phyloP scores from a whole-genome alignment of 345 rosid genomes.

The Salix arbutifolia region DNA sequence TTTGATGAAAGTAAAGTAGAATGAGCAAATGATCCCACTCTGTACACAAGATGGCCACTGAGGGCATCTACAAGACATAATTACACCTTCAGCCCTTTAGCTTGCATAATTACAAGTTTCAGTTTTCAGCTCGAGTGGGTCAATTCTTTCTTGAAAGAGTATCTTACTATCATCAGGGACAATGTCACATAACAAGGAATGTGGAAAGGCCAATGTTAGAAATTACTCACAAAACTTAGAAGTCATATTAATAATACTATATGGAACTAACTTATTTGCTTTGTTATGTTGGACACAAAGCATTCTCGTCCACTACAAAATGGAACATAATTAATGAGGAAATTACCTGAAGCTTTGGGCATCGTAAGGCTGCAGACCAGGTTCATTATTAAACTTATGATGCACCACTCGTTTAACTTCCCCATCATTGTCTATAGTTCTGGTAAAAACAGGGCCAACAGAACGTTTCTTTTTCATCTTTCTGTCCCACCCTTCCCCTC shows the following conservation, averaged over 20 bases:
- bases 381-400: slow-evolving; percentile 38
- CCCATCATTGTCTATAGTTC: slow-evolving; percentile 43
- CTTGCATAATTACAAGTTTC: not conserved
- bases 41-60: not conserved
- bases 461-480: slow-evolving; percentile 56
- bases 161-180: not conserved
- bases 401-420: slow-evolving; percentile 36
- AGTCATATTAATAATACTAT: not conserved
- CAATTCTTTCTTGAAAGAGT: not conserved
- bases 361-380: slow-evolving; percentile 35
- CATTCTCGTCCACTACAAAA: not conserved
- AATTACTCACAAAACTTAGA: not conserved
- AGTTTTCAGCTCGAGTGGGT: not conserved
- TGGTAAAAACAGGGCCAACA: slow-evolving; percentile 34
- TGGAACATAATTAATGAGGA: not conserved
- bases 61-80: not conserved
- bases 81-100: not conserved
- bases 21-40: not conserved
- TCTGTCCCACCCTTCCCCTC: slow-evolving; percentile 62
- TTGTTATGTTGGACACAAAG: not conserved
- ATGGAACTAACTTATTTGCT: not conserved
- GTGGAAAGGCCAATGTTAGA: not conserved
- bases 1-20: not conserved
- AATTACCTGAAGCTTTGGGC: slow-evolving; percentile 43
- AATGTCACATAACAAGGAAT: not conserved